Evolutionary conservation across 148 eudicot genomes (phyloP), one percentile per base, ranked within the genome.

Genomic region (Rhododendron kiyosumense): DNA sequence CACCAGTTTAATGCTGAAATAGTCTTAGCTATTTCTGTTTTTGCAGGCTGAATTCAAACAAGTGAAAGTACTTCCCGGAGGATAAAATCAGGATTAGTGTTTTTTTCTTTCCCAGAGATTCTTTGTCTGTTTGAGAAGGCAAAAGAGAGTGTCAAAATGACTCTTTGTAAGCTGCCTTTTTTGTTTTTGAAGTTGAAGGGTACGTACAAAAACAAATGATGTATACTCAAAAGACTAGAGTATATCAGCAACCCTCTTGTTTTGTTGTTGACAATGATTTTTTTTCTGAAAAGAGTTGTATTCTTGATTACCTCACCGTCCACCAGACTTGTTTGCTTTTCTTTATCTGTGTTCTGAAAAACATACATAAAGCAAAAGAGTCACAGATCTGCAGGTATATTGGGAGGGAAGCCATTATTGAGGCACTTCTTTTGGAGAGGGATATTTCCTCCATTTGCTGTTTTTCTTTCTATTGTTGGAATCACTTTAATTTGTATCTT

Each of bases 231-330:
- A 88, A 87, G 87, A 80, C 92, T 76, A 89, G 84, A 90, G 86
- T 88, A 85, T 89, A 88, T 88, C 88, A 57, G 57, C 82, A 86
- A 87, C 61, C 78, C 65, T 28, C 22, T 84, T 85, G 80, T 80
- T 85, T 34, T 82, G 74, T 81, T 84, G 86, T 65, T 82, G 87
- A 69, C 86, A 85, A 92, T 92, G 74, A 91, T 92, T 59, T 59
- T 57, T 88, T 86, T 81, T 38, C 86, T 85, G 90, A 86, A 90
- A 91, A 92, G 88, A 51, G 83, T 26, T 15, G 75, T 88, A 51
- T 80, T 85, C 89, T 92, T 92, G 94, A 92, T 86, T 87, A 79
- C 76, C 87, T 51, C 89, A 88, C 89, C 45, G 45, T 7, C 45
- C 88, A 86, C 87, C 88, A 84, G 84, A 85, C 73, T 81, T 84